Evolutionary conservation across 2,329 filamentous ascomycete genomes (phyloP).

Genomic region (Pseudocercospora fuligena): DNA sequence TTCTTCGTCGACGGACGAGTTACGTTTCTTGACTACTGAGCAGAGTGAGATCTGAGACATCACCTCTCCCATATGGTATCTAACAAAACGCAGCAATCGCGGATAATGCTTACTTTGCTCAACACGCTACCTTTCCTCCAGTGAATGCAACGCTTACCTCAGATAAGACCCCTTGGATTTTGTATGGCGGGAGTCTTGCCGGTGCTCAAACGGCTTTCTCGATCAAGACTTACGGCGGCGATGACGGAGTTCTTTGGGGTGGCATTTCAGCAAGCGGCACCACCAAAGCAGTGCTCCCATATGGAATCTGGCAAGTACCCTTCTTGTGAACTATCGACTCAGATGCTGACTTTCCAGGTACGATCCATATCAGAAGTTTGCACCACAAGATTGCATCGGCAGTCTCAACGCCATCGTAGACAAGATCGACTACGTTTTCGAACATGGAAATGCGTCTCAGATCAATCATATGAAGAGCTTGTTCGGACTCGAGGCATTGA

Average conservation of each 20-base stretch:
- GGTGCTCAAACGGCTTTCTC: constrained; percentile 53
- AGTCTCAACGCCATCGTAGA: constrained; percentile 64
- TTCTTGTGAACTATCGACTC: neutral
- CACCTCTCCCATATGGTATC: constrained; percentile 27
- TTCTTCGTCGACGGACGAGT: constrained; percentile 54
- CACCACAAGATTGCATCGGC: constrained; percentile 62
- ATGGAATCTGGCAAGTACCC: constrained; percentile 58
- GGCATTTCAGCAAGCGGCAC: constrained; percentile 79
- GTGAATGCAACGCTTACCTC: constrained; percentile 50
- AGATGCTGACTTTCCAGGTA: constrained; percentile 39
- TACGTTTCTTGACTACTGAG: constrained; percentile 57
- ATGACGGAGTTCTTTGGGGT: constrained; percentile 69
- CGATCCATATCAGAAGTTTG: constrained; percentile 62
- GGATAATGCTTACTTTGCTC: constrained; percentile 58
- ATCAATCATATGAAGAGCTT: constrained; percentile 56
- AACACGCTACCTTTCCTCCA: constrained; percentile 53
- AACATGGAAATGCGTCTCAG: constrained; percentile 47
- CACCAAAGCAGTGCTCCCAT: constrained; percentile 74
- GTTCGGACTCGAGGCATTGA: constrained; percentile 58
- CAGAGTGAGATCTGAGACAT: constrained; percentile 43
- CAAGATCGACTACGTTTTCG: constrained; percentile 58
- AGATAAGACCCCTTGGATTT: constrained; percentile 53
- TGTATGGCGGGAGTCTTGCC: constrained; percentile 53
- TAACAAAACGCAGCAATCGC: constrained; percentile 45
- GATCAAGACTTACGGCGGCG: constrained; percentile 53